phyloP scores from a whole-genome alignment of 2,329 filamentous ascomycete genomes.

The Pseudogymnoascus destructans region DNA sequence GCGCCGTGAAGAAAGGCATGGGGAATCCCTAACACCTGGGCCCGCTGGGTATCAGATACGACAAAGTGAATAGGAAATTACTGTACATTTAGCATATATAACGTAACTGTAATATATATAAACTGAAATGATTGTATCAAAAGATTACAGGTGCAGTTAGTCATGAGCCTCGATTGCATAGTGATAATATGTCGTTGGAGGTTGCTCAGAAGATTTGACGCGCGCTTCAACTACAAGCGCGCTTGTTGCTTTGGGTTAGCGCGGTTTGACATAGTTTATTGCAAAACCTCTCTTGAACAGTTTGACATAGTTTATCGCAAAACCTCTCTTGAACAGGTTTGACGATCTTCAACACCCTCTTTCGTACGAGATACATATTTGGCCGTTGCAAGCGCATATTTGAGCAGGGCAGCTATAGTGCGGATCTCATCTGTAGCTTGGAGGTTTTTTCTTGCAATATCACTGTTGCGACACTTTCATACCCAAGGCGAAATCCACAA shows the following conservation, averaged over 20 bases:
- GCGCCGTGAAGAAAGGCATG: background rate
- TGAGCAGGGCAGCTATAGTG: background rate
- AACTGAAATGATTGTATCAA: background rate
- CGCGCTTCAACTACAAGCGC: conserved; percentile 1
- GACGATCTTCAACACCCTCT: background rate
- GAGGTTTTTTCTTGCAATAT: background rate
- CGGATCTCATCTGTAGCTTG: background rate
- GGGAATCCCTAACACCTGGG: background rate
- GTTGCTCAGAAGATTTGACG: background rate
- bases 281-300: conserved; percentile 1
- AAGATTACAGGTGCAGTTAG: background rate
- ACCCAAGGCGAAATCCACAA: background rate
- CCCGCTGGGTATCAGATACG: background rate
- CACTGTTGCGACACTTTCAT: background rate
- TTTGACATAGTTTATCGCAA: conserved; percentile 5
- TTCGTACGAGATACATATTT: background rate
- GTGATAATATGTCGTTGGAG: background rate
- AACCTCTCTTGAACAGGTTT: background rate
- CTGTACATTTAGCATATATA: background rate
- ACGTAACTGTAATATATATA: background rate
- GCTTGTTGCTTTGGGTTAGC: conserved; percentile 4
- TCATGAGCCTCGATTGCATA: background rate
- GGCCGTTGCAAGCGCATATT: background rate
- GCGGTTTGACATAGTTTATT: conserved; percentile 1
- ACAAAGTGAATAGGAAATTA: background rate